phyloP scores from a whole-genome alignment of 768 basidiomycete genomes.

The Dioszegia aurantiaca region DNA sequence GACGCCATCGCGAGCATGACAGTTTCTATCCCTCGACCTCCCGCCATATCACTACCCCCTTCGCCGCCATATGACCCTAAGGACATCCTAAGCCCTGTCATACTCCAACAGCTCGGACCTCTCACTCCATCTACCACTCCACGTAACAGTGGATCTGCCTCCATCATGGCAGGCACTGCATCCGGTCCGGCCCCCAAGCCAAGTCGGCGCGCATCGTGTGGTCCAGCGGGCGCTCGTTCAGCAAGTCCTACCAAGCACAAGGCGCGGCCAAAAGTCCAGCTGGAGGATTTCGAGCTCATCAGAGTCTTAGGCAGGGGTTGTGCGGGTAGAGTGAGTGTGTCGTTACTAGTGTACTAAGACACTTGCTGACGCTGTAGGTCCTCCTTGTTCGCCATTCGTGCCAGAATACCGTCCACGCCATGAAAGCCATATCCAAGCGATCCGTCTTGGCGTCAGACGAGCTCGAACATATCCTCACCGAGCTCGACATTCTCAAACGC shows the following conservation, averaged over 20 bases:
- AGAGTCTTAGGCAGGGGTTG: conserved; percentile 95
- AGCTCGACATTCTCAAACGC: conserved; percentile 89
- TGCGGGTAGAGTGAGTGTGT: conserved; percentile 85
- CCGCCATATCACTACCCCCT: too few relatives aligned
- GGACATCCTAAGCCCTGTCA: too few relatives aligned
- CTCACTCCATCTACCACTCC: too few relatives aligned
- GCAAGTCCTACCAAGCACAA: conserved; percentile 7
- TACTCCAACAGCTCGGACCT: too few relatives aligned
- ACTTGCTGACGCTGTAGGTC: conserved; percentile 38
- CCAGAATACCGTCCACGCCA: conserved; percentile 72
- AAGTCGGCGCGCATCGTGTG: too few relatives aligned
- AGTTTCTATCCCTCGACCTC: too few relatives aligned
- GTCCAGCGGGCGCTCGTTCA: too few relatives aligned
- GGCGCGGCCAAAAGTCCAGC: conserved; percentile 6
- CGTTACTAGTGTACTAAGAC: too few relatives aligned
- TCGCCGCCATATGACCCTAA: too few relatives aligned
- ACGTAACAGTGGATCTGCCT: not conserved
- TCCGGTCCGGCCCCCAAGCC: too few relatives aligned
- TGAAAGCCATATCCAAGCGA: conserved; percentile 97
- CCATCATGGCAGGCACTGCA: not conserved
- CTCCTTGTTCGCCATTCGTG: conserved; percentile 79
- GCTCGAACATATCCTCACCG: conserved; percentile 90
- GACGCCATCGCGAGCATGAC: too few relatives aligned
- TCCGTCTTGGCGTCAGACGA: conserved; percentile 97
- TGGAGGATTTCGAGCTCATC: conserved; percentile 97